These are phyloP conservation scores for Ramaria rubella DNA, from an alignment of 768 basidiomycete species.

Conservation along the genomic window DNA sequence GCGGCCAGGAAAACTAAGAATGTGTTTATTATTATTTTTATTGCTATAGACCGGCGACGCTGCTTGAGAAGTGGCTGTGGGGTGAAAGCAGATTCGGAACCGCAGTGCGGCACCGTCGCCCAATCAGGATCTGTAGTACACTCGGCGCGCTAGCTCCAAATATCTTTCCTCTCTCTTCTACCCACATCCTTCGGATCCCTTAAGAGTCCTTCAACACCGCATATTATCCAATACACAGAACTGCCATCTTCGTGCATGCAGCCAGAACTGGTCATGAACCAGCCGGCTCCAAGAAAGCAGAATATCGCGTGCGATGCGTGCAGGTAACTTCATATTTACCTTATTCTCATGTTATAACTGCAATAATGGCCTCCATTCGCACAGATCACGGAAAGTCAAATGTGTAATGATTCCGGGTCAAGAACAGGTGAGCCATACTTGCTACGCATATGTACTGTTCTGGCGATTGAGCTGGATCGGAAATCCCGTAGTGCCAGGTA, in stretches of 20 bases:
- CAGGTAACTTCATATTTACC: conserved; percentile 42
- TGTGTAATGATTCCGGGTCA: conserved; percentile 78
- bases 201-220: neutral
- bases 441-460: conserved; percentile 13
- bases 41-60: too few species aligned
- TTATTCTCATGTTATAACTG: conserved; percentile 11
- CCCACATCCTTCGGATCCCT: neutral
- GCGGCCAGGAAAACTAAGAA: too few species aligned
- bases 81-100: too few species aligned
- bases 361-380: conserved; percentile 8
- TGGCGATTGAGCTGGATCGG: too few species aligned
- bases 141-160: neutral
- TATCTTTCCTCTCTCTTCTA: neutral
- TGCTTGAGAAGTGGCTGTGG: too few species aligned
- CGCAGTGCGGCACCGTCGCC: neutral
- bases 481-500: conserved; percentile 15
- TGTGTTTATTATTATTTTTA: too few species aligned
- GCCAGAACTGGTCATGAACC: conserved; percentile 62
- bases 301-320: conserved; percentile 93
- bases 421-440: conserved; percentile 56
- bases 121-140: neutral
- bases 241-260: conserved; percentile 1
- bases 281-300: conserved; percentile 83
- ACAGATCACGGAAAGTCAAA: conserved; percentile 83
- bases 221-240: neutral